phyloP scores from a whole-genome alignment of 1,284 basidiomycete species.

The Apiotrichum gracile region DNA sequence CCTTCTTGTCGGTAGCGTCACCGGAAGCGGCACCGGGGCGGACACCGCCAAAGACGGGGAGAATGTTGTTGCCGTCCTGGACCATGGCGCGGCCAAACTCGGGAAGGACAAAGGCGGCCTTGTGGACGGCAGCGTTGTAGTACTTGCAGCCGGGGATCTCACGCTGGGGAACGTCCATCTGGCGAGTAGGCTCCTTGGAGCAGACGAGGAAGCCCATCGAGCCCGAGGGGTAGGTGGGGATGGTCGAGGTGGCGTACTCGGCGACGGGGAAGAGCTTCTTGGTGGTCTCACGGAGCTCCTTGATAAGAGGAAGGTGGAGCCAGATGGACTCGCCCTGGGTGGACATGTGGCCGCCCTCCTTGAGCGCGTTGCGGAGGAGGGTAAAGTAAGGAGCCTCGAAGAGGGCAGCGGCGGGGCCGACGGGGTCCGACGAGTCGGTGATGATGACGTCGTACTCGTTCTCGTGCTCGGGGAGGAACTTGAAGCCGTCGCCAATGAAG shows the following conservation, averaged over 20 bases:
- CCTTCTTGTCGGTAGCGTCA: slow-evolving; percentile 56
- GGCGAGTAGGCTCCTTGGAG: slow-evolving; percentile 67
- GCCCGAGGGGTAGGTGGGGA: slow-evolving; percentile 95
- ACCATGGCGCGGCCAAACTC: slow-evolving; percentile 79
- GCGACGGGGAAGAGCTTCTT: slow-evolving; percentile 73
- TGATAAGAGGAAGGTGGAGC: slow-evolving; percentile 88
- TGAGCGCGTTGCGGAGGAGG: slow-evolving; percentile 81
- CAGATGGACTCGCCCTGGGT: slow-evolving; percentile 96
- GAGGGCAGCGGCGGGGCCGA: slow-evolving; percentile 88
- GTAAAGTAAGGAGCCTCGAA: slow-evolving; percentile 98
- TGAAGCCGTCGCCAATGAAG: slow-evolving; percentile 93
- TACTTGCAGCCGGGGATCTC: slow-evolving; percentile 69
- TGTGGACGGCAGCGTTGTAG: slow-evolving; percentile 81
- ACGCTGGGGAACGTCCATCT: slow-evolving; percentile 64
- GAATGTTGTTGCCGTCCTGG: slow-evolving; percentile 63
- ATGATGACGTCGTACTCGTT: slow-evolving; percentile 95
- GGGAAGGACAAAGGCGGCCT: slow-evolving; percentile 79
- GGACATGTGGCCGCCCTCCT: slow-evolving; percentile 86
- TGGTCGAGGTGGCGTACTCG: slow-evolving; percentile 93
- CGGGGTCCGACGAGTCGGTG: slow-evolving; percentile 97
- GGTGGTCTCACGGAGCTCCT: slow-evolving; percentile 67
- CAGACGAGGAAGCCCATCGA: slow-evolving; percentile 95
- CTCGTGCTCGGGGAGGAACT: slow-evolving; percentile 83
- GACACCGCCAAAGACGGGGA: slow-evolving; percentile 58
- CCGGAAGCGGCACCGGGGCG: slow-evolving; percentile 52